Percentiles rank a stretch among this genome's conserved stretches.
Conservation (phyloP, 768 basidiomycete species). For the Russula earlei region DNA sequence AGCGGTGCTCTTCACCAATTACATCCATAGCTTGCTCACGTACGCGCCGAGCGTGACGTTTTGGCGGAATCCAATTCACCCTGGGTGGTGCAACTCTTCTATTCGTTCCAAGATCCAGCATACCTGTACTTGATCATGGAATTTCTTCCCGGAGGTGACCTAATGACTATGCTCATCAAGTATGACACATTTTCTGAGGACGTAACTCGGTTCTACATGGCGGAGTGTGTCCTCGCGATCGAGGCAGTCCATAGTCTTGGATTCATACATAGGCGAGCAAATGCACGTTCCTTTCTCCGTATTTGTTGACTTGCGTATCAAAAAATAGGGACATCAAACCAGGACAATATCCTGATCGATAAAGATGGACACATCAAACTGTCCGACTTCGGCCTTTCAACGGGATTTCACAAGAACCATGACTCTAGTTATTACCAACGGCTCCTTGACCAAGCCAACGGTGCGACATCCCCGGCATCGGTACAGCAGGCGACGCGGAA, state of each 20-base stretch:
- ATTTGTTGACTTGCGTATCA: conserved; percentile 3
- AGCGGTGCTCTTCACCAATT: not conserved
- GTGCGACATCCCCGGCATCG: conserved; percentile 33
- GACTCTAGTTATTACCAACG: conserved; percentile 93
- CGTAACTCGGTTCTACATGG: conserved; percentile 96
- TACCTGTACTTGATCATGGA: conserved; percentile 98
- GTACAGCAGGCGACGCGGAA: conserved; percentile 60
- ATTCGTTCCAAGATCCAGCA: conserved; percentile 93
- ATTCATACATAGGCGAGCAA: conserved; percentile 86
- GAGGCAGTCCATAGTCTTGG: conserved; percentile 96
- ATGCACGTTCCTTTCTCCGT: not conserved
- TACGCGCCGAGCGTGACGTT: conserved; percentile 94
- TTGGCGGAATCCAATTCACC: conserved; percentile 90
- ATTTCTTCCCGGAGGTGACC: conserved; percentile 94
- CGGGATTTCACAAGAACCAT: conserved; percentile 98
- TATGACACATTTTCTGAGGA: conserved; percentile 99
- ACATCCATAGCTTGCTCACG: conserved; percentile 77
- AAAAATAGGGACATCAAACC: conserved; percentile 88
- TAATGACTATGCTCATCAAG: conserved; percentile 99
- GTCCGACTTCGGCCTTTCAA: conserved; percentile 96
- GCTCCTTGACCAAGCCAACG: conserved; percentile 61
- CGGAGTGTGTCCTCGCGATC: conserved; percentile 96
- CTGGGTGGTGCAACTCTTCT: conserved; percentile 96
- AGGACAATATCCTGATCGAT: conserved; percentile 97
- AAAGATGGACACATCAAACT: conserved; percentile 96